Base-by-base conservation (phyloP, 352 stramenopile genomes). In the Globisporangium mamillatum region DNA sequence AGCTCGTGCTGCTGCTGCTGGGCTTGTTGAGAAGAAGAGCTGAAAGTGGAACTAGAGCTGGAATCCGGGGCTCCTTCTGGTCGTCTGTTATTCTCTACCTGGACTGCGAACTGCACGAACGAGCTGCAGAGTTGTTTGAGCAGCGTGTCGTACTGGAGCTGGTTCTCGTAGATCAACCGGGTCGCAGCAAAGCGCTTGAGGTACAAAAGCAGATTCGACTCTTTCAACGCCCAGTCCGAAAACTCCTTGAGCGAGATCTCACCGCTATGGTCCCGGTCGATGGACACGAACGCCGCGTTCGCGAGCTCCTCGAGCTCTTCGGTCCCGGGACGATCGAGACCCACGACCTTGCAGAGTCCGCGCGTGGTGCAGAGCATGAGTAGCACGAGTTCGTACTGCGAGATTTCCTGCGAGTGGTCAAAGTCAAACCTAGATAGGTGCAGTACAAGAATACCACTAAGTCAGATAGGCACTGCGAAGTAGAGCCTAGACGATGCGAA, bases 301-400 rank as follows among this genome's bases (percentile, higher is more conserved):
- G 86, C 72, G 18, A 93, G 67, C 52, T 69, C 61, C 9, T 93
- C 86, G 10, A 93, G 74, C 54, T 77, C 63, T 2, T 79, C 70
- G 0, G 80, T 88, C 12, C 76, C 68, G 3, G 86, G 86, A 6
- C 83, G 74, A 18, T 88, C 79, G 32, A 89, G 69, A 0, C 83
- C 83, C 1, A 91, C 74, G 34, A 82, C 80, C 52, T 91, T 91
- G 66, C 82, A 93, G 4, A 93, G 71, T 4, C 83, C 86, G n/a
- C 86, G 77, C 16, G 83, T 89, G 9, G 82, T 81, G 64, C 82
- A 93, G 22, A 93, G 74, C 80, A 92, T 84, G 12, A 93, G 68
- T 12, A 93, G 70, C 10, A 92, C 78, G 6, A 93, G 69, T 46
- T 93, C 86, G 41, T 75, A 70, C 55, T 84, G 70, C 0, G 82